phyloP scores from a whole-genome alignment of 805 yeast species.

The Pichia manshurica region DNA sequence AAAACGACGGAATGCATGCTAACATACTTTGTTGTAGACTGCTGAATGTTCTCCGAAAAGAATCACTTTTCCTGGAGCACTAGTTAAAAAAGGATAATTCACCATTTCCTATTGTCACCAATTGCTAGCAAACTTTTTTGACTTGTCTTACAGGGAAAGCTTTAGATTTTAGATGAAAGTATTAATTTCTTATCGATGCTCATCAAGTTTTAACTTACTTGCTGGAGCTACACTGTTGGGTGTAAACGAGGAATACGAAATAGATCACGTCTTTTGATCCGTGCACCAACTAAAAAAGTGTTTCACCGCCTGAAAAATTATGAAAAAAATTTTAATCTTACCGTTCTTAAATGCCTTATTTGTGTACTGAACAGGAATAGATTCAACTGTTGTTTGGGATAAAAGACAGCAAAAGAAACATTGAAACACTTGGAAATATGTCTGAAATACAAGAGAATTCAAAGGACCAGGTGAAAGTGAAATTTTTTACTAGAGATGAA shows the following conservation, averaged over 20 bases:
- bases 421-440: slow-evolving; percentile 8
- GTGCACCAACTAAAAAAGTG: slow-evolving; percentile 2
- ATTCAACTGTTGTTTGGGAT: too few relatives aligned
- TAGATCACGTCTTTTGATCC: background rate
- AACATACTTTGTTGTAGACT: slow-evolving; percentile 64
- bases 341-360: too few relatives aligned
- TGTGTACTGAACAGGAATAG: too few relatives aligned
- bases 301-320: slow-evolving; percentile 10
- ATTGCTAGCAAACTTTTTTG: background rate
- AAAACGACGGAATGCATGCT: background rate
- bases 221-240: too few relatives aligned
- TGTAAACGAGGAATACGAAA: too few relatives aligned
- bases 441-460: slow-evolving; percentile 8
- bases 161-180: too few relatives aligned
- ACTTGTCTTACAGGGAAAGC: too few relatives aligned
- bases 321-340: slow-evolving; percentile 5
- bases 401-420: too few relatives aligned
- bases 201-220: background rate
- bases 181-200: too few relatives aligned
- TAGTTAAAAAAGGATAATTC: slow-evolving; percentile 57
- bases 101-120: slow-evolving; percentile 16
- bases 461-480: slow-evolving; percentile 60
- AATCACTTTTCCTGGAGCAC: slow-evolving; percentile 96
- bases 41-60: slow-evolving; percentile 97
- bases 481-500: slow-evolving; percentile 80